These are phyloP conservation scores for Yamadazyma conglobata DNA, from an alignment of 1,139 yeast genomes.

Conservation along the genomic window DNA sequence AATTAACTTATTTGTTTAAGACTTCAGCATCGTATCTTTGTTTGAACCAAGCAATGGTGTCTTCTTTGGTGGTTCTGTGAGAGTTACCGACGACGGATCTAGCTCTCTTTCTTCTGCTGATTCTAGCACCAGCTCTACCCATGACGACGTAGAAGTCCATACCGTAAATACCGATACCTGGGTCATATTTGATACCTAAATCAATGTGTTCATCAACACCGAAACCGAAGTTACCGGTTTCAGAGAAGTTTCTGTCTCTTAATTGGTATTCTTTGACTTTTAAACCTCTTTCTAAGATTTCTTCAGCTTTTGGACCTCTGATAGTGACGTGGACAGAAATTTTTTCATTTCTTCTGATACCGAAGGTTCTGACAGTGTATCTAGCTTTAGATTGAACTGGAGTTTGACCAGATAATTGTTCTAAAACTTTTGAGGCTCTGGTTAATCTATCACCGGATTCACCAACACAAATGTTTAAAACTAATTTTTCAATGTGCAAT, in stretches of 20 bases:
- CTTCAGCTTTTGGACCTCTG: slow-evolving; percentile 99
- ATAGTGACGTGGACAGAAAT: slow-evolving; percentile 98
- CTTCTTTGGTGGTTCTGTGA: slow-evolving; percentile 92
- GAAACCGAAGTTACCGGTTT: slow-evolving; percentile 99
- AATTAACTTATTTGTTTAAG: slow-evolving; percentile 61
- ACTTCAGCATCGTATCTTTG: slow-evolving; percentile 99
- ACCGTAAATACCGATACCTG: slow-evolving; percentile 99
- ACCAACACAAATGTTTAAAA: slow-evolving; percentile 99
- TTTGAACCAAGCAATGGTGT: slow-evolving; percentile 98
- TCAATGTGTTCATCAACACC: slow-evolving; percentile 99
- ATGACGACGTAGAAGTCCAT: slow-evolving; percentile 99
- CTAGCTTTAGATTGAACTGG: slow-evolving; percentile 99
- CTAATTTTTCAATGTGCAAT: slow-evolving; percentile 98
- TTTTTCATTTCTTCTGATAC: slow-evolving; percentile 99
- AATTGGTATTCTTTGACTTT: slow-evolving; percentile 99
- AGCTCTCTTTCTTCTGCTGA: slow-evolving; percentile 98
- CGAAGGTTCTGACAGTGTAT: slow-evolving; percentile 99
- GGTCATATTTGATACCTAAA: slow-evolving; percentile 99
- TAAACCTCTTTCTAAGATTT: slow-evolving; percentile 99
- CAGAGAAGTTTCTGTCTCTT: slow-evolving; percentile 89
- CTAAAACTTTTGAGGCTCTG: slow-evolving; percentile 99
- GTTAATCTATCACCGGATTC: slow-evolving; percentile 99
- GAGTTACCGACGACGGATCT: slow-evolving; percentile 84
- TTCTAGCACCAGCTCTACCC: slow-evolving; percentile 99
- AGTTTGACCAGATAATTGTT: slow-evolving; percentile 99